These are phyloP conservation scores for Annulohypoxylon moriforme DNA, from an alignment of 495 filamentous ascomycete species.

Conservation along the genomic window DNA sequence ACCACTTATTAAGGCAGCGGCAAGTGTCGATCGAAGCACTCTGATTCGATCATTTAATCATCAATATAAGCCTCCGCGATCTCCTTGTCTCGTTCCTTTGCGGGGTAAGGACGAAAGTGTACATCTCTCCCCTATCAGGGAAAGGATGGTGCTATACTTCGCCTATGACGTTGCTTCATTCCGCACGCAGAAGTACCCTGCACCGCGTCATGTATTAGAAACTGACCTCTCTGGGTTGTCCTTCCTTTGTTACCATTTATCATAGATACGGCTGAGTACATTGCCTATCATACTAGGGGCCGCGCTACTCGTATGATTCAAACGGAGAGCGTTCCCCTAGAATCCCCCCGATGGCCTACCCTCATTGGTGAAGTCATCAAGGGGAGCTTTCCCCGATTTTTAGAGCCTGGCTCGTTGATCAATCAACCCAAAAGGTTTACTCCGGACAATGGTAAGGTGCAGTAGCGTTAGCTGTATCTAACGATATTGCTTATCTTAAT, in stretches of 20 bases:
- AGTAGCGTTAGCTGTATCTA: constrained; percentile 32
- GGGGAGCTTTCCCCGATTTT: constrained; percentile 17
- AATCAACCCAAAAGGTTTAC: constrained; percentile 15
- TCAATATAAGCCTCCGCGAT: constrained; percentile 32
- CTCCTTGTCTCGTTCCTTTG: constrained; percentile 43
- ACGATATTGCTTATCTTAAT: constrained; percentile 7
- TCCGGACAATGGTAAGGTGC: constrained; percentile 26
- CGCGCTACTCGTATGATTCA: constrained; percentile 27
- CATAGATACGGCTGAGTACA: not conserved
- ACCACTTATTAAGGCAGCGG: constrained; percentile 30
- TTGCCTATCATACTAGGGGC: not conserved
- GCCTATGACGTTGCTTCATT: constrained; percentile 40
- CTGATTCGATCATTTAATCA: constrained; percentile 35
- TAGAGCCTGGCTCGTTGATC: constrained; percentile 25
- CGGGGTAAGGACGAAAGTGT: constrained; percentile 41
- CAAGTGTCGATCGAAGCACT: constrained; percentile 35
- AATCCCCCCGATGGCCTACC: constrained; percentile 21
- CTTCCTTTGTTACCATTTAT: constrained; percentile 4
- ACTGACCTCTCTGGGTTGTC: not conserved
- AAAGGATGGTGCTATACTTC: constrained; percentile 30
- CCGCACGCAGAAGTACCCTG: constrained; percentile 27
- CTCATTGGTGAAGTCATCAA: constrained; percentile 50
- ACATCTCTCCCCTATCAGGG: constrained; percentile 34
- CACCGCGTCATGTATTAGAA: constrained; percentile 3
- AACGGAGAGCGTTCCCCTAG: constrained; percentile 13